Base-by-base conservation (phyloP, 768 basidiomycete genomes). In the Pulveroboletus sp. region DNA sequence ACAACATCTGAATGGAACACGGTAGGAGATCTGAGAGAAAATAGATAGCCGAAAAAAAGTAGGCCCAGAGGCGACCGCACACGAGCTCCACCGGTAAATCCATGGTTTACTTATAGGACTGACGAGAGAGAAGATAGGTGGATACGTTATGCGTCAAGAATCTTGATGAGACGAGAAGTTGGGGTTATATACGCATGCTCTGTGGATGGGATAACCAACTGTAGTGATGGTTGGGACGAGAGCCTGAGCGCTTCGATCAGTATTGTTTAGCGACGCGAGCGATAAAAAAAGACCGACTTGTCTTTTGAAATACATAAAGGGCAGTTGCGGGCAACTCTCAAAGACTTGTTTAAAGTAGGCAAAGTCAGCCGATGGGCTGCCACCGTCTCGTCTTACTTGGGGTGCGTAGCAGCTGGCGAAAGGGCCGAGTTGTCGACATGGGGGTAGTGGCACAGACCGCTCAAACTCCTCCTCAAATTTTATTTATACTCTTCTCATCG, bases 11-110 rank as follows among this genome's bases (percentile, higher is more conserved):
- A 6, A 61, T 5, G 29, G 55, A 32, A 16, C 41, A 39, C 25
- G 67, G 57, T 13, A 69, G 33, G 39, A 51, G 25, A 31, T 45
- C 51, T 33, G 27, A 52, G 20, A 69, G 39, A 6, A 52, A 47
- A 25, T 40, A 43, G 31, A 19, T 53, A 11, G 49, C 5, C 5
- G 43, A 48, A 25, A 63, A 19, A 31, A 57, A 35, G 34, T 25
- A 51, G 3, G 56, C 40, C 63, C 59, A 57, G 25, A 59, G 8
- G 33, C 21, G 51, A 25, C 49, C 53, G 34, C 56, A 57, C 4
- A 65, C 34, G 12, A 57, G 47, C 17, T 48, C 52, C 14, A 58
- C 11, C 4, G 40, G 58, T 20, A 43, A 49, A 45, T 67, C 56
- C 65, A 67, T 65, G 39, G 42, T 43, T 40, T n/a, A n/a, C n/a